phyloP scores from a whole-genome alignment of 2,329 filamentous ascomycete genomes.

The Fusarium virguliforme region DNA sequence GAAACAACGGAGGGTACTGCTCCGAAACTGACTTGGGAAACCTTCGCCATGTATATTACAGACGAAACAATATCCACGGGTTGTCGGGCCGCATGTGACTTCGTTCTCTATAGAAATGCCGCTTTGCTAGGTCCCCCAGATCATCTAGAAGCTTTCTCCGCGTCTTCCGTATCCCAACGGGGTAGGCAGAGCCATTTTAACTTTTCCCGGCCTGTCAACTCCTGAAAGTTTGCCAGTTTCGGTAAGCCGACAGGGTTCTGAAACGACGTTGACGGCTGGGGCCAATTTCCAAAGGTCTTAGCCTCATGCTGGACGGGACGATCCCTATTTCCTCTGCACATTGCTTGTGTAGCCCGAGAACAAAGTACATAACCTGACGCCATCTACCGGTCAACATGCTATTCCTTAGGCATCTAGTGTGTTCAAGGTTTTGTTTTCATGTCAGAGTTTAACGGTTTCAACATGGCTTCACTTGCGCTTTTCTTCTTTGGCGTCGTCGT shows the following conservation, averaged over 20 bases:
- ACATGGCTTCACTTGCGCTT: constrained; percentile 22
- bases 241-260: not conserved
- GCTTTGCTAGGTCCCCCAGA: not conserved
- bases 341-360: not conserved
- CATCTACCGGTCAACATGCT: not conserved
- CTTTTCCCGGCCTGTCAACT: constrained; percentile 9
- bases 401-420: not conserved
- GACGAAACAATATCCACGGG: not conserved
- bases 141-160: not conserved
- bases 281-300: not conserved
- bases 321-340: constrained; percentile 2
- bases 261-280: not conserved
- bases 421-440: not conserved
- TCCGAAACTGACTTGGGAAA: constrained; percentile 7
- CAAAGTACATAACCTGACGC: not conserved
- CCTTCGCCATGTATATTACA: not conserved
- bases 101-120: not conserved
- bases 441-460: not conserved
- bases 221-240: not conserved
- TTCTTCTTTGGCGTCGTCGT: constrained; percentile 31
- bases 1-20: not conserved
- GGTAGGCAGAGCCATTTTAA: constrained; percentile 5
- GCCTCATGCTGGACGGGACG: constrained; percentile 2
- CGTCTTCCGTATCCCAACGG: not conserved
- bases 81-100: not conserved